Conservation (phyloP, 495 filamentous ascomycete genomes). For the Penicillium paxilli region DNA sequence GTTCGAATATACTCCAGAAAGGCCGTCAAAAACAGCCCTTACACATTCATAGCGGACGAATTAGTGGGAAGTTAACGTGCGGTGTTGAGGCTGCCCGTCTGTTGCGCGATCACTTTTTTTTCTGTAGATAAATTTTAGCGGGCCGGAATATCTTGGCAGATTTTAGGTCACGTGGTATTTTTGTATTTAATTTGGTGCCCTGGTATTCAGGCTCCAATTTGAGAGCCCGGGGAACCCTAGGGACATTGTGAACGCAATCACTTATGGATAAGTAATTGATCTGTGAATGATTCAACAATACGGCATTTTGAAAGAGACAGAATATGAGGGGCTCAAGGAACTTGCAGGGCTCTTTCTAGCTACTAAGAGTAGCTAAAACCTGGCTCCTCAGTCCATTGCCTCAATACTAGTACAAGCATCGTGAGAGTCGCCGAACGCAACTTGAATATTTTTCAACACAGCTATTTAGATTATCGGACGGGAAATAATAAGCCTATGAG, state of each 20-base stretch:
- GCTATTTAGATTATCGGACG: too few relatives aligned
- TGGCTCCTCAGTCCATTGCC: neutral
- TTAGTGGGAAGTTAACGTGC: conserved; percentile 9
- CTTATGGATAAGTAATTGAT: neutral
- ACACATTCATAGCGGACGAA: conserved; percentile 35
- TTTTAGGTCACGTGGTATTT: conserved; percentile 19
- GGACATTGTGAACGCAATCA: neutral
- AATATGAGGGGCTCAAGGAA: too few relatives aligned
- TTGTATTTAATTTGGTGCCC: conserved; percentile 1
- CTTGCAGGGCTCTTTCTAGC: neutral
- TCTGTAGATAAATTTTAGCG: conserved; percentile 37
- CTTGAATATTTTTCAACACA: too few relatives aligned
- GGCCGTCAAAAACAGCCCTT: conserved; percentile 27
- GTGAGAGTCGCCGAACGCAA: neutral
- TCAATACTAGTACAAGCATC: neutral
- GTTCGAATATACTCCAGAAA: conserved; percentile 28
- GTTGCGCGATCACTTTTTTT: conserved; percentile 29
- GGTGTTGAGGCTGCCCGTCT: conserved; percentile 21
- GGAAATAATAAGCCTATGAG: too few relatives aligned
- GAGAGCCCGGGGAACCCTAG: neutral
- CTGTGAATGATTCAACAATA: too few relatives aligned
- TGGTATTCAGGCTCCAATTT: conserved; percentile 1
- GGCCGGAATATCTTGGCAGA: conserved; percentile 30
- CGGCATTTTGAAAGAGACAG: too few relatives aligned
- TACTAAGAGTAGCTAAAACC: neutral